phyloP scores from a whole-genome alignment of 1,139 yeast species.

The Insectozyma bohioensis region DNA sequence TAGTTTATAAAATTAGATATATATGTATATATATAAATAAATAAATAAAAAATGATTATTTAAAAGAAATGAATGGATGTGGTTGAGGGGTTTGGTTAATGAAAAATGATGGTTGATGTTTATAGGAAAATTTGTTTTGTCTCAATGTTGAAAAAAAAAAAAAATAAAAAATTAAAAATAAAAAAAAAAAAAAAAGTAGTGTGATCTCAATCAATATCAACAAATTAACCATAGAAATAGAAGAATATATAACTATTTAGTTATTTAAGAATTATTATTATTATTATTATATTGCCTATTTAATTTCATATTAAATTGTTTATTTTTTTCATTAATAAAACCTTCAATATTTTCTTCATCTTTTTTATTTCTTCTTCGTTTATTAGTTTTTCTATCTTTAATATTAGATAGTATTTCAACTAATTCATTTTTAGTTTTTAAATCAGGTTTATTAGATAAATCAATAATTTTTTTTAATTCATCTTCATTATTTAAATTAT shows the following conservation, averaged over 20 bases:
- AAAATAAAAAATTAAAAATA: conserved; percentile 2
- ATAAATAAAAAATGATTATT: background rate
- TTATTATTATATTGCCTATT: conserved; percentile 52
- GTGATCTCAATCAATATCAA: background rate
- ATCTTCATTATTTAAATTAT: conserved; percentile 3
- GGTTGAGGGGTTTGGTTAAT: no score
- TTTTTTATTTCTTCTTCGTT: conserved; percentile 26
- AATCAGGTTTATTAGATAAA: conserved; percentile 17
- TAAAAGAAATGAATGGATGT: no score
- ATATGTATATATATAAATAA: background rate
- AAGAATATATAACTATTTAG: no score
- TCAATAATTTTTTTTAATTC: conserved; percentile 8
- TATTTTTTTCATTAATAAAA: conserved; percentile 72
- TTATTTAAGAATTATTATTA: background rate
- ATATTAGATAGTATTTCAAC: conserved; percentile 39
- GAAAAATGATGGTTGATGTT: background rate
- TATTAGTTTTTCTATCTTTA: conserved; percentile 27
- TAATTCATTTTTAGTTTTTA: conserved; percentile 23
- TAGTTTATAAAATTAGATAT: no score
- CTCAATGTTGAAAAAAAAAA: conserved; percentile 5
- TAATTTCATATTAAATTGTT: conserved; percentile 73
- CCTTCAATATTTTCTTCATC: conserved; percentile 39
- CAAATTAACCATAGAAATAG: no score
- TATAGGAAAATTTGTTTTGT: background rate
- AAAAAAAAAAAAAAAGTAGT: background rate